Evolutionary conservation across 768 basidiomycete species (phyloP), one percentile per base, ranked within the genome.

Genomic region (Kwoniella sp.): DNA sequence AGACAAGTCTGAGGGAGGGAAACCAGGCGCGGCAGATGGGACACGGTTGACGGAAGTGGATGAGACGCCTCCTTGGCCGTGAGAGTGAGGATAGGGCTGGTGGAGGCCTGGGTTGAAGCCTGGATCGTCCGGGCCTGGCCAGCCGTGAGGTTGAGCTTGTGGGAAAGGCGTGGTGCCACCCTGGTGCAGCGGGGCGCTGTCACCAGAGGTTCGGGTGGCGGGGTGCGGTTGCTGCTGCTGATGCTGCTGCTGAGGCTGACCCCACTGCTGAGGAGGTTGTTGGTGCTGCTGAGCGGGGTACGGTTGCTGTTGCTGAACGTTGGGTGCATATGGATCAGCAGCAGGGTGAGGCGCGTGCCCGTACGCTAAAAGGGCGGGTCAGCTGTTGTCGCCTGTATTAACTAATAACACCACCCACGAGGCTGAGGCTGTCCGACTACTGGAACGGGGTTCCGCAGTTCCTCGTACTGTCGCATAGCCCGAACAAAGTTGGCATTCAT

Each of bases 401-500:
- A 22, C 17, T 28, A 14, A 15, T 26, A 23, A n/a, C n/a, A n/a
- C 28, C 17, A 53, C 45, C 46, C 27, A 50, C 46, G 44, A 38
- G 27, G 26, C n/a, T 36, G 39, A 17, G 32, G 44, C 27, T 29
- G 33, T 27, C 53, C 60, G 3, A 45, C 51, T n/a, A 57, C 54
- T 14, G 57, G 63, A 23, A 47, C 50, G 10, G 53, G 56, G 68
- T 90, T 88, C 83, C 92, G 89, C 85, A 95, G 88, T 27, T 84
- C 78, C 68, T 95, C 91, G 64, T 92, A 98, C 48, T 92, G 88
- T 14, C 84, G 82, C 40, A 88, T 80, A 4, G 91, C 92, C 36
- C 85, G 83, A 25, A 91, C 81, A 65, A 98, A 95, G 15, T 84
- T 89, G 74, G 92, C 89, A 71, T 91, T 91, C 87, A 96, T 92